phyloP scores from a whole-genome alignment of 176 grass and related monocot species.

The Microstegium vimineum region DNA sequence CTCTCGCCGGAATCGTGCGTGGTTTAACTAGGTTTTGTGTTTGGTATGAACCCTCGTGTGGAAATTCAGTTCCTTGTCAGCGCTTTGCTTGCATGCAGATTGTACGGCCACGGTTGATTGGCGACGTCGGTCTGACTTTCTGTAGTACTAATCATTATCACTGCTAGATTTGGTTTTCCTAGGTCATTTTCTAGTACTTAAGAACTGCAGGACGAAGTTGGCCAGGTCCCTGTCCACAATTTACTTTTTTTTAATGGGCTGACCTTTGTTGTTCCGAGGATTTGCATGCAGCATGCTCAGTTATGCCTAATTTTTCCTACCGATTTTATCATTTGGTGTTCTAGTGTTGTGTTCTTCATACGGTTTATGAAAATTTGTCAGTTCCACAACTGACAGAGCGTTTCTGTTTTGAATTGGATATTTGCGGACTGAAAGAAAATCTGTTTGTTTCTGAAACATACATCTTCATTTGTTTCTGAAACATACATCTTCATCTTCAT shows the following conservation, averaged over 20 bases:
- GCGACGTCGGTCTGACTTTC: slow-evolving; percentile 27
- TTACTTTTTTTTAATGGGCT: slow-evolving; percentile 35
- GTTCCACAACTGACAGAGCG: background rate
- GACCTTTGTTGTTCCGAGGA: background rate
- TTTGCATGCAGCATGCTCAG: slow-evolving; percentile 11
- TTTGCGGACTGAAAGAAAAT: background rate
- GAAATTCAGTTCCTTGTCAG: slow-evolving; percentile 7
- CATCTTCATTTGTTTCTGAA: background rate
- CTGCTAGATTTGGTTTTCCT: slow-evolving; percentile 14
- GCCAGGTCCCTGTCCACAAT: slow-evolving; percentile 35
- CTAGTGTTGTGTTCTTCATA: slow-evolving; percentile 2
- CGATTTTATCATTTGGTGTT: slow-evolving; percentile 16
- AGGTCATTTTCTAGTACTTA: slow-evolving; percentile 38
- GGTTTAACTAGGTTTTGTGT: background rate
- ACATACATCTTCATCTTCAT: background rate
- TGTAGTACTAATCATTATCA: slow-evolving; percentile 27
- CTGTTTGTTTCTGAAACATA: background rate
- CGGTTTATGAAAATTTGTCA: background rate
- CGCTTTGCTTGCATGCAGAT: slow-evolving; percentile 39
- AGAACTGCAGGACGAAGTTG: slow-evolving; percentile 34
- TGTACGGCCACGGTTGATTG: slow-evolving; percentile 12
- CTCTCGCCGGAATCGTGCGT: background rate
- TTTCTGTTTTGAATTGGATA: background rate
- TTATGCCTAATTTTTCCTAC: background rate
- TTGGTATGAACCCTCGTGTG: background rate